Evolutionary conservation across 805 yeast genomes (phyloP), one percentile per base, ranked within the genome.

Genomic region (Wickerhamiella occidentalis): DNA sequence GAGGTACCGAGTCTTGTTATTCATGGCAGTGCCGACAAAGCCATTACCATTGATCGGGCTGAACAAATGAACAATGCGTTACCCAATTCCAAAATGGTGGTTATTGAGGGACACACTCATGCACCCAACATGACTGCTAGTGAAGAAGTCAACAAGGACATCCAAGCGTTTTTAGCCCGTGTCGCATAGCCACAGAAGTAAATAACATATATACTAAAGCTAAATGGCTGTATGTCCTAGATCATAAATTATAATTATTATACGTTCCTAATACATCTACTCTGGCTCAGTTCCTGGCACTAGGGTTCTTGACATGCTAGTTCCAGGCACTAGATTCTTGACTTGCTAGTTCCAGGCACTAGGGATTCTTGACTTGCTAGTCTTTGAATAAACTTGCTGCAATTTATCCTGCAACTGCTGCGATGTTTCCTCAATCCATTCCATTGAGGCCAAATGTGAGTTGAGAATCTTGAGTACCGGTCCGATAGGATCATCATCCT

Each of bases 381-480:
- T 40, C 42, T 47, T 26, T n/a, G 54, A 21, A 43, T 56, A 56
- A 4, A 53, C 56, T 29, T 56, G 52, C 17, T 47, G 76, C 52
- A 92, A 64, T 64, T 85, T 82, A 33, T 75, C 74, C 61, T 82
- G 85, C 57, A 92, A 71, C 21, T 69, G 69, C 17, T 73, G 73
- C 47, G 94, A 85, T 54, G 80, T 77, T 54, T 73, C 74, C 61
- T 92, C 95, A 50, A 92, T 76, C 73, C 88, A 87, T 62, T 80
- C 86, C 66, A 92, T 73, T 54, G 94, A 85, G 54, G 88, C 92
- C 64, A 92, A 70, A 64, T 92, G 97, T 42, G 85, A 78, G 62
- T 90, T 88, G 61, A 92, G 74, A 54, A 92, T 71, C 63, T 79
- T 81, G 26, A 92, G 81, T 54, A 90, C 76, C 50, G 67, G 71